These are phyloP conservation scores for Pezicula rhizophila DNA, from an alignment of 2,329 filamentous ascomycete species.

Conservation along the genomic window DNA sequence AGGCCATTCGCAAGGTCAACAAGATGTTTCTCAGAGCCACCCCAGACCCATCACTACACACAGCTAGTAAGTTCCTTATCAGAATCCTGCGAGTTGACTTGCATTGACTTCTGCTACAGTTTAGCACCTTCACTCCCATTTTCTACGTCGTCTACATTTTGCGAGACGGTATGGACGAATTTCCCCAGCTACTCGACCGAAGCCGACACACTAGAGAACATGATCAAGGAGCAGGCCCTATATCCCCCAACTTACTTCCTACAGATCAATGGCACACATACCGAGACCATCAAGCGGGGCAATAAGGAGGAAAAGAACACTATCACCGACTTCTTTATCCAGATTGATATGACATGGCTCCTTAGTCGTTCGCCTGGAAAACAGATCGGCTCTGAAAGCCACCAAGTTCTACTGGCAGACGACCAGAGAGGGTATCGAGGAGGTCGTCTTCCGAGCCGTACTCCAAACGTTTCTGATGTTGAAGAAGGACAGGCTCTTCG, in stretches of 20 bases:
- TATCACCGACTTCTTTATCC: slow-evolving; percentile 54
- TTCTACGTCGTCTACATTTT: slow-evolving; percentile 16
- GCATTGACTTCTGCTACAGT: slow-evolving; percentile 5
- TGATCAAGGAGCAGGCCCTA: slow-evolving; percentile 21
- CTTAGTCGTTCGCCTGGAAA: slow-evolving; percentile 41
- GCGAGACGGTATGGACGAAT: slow-evolving; percentile 19
- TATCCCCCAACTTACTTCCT: slow-evolving; percentile 24
- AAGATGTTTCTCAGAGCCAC: not conserved
- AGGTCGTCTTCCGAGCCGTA: slow-evolving; percentile 47
- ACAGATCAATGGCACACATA: slow-evolving; percentile 26
- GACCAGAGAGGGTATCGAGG: slow-evolving; percentile 60
- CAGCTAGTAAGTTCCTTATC: not conserved
- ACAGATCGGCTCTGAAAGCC: slow-evolving; percentile 26
- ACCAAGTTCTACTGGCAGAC: slow-evolving; percentile 48
- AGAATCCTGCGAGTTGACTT: not conserved
- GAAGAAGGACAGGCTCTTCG: slow-evolving; percentile 14
- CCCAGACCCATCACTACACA: not conserved
- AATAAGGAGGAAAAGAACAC: slow-evolving; percentile 42
- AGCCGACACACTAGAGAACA: slow-evolving; percentile 13
- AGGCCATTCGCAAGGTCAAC: not conserved
- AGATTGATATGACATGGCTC: slow-evolving; percentile 52
- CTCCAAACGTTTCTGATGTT: slow-evolving; percentile 33
- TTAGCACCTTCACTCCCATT: slow-evolving; percentile 18
- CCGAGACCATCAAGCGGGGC: slow-evolving; percentile 27
- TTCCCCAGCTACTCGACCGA: slow-evolving; percentile 22